Conservation (phyloP, 2,329 filamentous ascomycete genomes). For the Diplodia mutila region DNA sequence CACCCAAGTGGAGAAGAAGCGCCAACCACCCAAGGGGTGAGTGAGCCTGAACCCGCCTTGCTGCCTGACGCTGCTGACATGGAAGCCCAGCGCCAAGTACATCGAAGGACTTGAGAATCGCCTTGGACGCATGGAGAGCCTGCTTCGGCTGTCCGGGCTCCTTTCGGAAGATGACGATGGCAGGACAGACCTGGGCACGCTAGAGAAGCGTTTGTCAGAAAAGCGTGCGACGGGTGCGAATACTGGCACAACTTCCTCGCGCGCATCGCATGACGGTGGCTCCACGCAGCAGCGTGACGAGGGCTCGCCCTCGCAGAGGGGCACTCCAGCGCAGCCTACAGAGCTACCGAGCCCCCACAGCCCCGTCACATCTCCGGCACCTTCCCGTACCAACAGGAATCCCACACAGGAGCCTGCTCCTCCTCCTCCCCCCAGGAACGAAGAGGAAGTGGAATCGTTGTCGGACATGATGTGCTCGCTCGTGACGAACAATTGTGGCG, state of each 20-base stretch:
- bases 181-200: conserved; percentile 81
- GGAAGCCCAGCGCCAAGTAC: conserved; percentile 77
- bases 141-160: conserved; percentile 83
- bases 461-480: conserved; percentile 99
- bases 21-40: conserved; percentile 94
- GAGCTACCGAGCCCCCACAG: conserved; percentile 55
- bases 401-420: conserved; percentile 39
- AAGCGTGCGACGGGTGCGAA: conserved; percentile 39
- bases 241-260: conserved; percentile 34
- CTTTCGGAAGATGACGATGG: conserved; percentile 84
- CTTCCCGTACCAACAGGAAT: conserved; percentile 44
- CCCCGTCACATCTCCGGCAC: conserved; percentile 56
- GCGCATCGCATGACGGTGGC: conserved; percentile 21
- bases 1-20: conserved; percentile 98
- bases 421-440: conserved; percentile 45
- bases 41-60: conserved; percentile 33
- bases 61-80: conserved; percentile 16
- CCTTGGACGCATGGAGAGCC: conserved; percentile 90
- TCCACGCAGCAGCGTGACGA: conserved; percentile 6
- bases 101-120: conserved; percentile 96
- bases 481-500: conserved; percentile 91
- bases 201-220: conserved; percentile 75
- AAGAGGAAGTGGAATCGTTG: conserved; percentile 74
- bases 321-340: conserved; percentile 52
- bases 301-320: conserved; percentile 42